Conservation (phyloP, 371 early-diverging fungal species). For the Saksenaea oblongispora region DNA sequence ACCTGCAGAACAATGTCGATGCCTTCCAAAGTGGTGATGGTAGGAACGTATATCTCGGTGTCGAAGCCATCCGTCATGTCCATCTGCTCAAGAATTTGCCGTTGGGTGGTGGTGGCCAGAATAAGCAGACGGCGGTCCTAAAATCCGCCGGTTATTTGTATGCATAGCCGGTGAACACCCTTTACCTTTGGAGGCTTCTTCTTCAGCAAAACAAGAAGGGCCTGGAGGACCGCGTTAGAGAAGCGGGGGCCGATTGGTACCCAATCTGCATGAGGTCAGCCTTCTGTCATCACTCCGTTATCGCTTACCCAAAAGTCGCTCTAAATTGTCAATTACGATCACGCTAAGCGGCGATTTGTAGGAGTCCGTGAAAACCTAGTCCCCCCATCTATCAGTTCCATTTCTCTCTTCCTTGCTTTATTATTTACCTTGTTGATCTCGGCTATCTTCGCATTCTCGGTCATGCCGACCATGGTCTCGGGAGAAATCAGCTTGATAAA, state of each 20-base stretch:
- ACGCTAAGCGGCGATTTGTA: conserved; percentile 97
- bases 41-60: conserved; percentile 81
- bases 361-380: conserved; percentile 90
- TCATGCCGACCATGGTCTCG: conserved; percentile 96
- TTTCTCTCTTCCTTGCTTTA: not conserved
- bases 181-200: conserved; percentile 86
- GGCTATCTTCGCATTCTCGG: conserved; percentile 91
- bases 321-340: conserved; percentile 97
- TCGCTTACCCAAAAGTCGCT: conserved; percentile 80
- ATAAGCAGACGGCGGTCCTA: conserved; percentile 79
- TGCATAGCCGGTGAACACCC: not conserved
- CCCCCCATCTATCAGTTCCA: not conserved
- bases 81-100: conserved; percentile 83
- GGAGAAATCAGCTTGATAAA: conserved; percentile 99
- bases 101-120: conserved; percentile 84
- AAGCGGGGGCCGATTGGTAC: conserved; percentile 99
- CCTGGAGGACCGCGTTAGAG: conserved; percentile 96
- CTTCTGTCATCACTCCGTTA: not conserved
- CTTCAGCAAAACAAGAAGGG: conserved; percentile 89
- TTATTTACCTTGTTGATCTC: conserved; percentile 85
- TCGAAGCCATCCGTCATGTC: conserved; percentile 87
- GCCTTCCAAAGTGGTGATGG: conserved; percentile 56
- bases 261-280: conserved; percentile 71
- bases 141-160: not conserved
- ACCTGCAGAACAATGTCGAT: conserved; percentile 75